These are phyloP conservation scores for Globomyces pollinis-pini DNA, from an alignment of 192 early-diverging fungal species.

Conservation along the genomic window DNA sequence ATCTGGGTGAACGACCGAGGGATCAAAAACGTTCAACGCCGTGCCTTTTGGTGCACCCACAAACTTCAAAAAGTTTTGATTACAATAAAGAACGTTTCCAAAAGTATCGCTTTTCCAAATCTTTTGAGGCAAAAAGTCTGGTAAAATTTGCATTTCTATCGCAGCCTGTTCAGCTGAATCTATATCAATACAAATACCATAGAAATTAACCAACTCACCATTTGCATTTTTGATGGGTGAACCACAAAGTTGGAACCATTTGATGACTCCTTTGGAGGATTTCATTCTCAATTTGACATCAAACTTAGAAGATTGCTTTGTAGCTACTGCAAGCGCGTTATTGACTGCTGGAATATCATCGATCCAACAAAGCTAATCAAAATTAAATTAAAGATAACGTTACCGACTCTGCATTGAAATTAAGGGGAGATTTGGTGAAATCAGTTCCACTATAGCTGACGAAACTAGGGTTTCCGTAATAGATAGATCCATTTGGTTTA, in stretches of 20 bases:
- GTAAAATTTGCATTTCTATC: neutral
- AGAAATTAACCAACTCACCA: constrained; percentile 3
- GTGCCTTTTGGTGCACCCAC: neutral
- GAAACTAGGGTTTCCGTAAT: neutral
- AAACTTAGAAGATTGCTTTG: neutral
- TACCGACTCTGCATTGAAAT: neutral
- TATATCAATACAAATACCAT: constrained; percentile 11
- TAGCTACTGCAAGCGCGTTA: neutral
- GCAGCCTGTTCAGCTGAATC: neutral
- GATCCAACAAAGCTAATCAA: neutral
- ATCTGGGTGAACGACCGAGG: constrained; percentile 5
- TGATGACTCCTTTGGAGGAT: neutral
- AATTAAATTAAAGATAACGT: neutral
- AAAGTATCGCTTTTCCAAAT: constrained; percentile 6
- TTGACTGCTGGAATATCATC: neutral
- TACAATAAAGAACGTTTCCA: constrained; percentile 12
- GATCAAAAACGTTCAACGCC: constrained; percentile 4
- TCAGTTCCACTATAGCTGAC: neutral
- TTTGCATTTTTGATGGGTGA: constrained; percentile 2
- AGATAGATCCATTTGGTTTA: neutral
- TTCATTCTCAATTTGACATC: constrained; percentile 8
- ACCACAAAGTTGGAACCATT: constrained; percentile 1
- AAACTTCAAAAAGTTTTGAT: constrained; percentile 5
- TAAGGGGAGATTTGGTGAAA: neutral
- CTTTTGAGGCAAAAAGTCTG: constrained; percentile 4